Evolutionary conservation across 768 basidiomycete genomes (phyloP).

Genomic region (Lactarius tabidus): DNA sequence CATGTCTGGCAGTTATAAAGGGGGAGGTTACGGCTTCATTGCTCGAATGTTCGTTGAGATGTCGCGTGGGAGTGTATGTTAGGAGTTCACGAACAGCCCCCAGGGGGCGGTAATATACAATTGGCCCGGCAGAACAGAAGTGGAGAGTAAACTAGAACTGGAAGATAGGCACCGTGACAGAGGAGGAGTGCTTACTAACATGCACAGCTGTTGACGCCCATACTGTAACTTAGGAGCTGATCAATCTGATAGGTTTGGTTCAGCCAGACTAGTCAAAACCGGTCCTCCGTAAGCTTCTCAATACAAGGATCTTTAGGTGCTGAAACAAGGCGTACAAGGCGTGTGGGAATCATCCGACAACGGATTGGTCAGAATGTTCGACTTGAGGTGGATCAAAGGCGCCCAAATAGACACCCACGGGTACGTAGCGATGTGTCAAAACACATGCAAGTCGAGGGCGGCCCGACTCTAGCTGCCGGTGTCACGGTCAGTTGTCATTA

Average conservation of each 20-base stretch:
- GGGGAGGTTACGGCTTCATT: background rate
- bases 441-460: background rate
- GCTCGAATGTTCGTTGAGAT: background rate
- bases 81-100: background rate
- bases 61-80: background rate
- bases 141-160: background rate
- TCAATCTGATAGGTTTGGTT: background rate
- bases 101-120: background rate
- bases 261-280: background rate
- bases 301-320: background rate
- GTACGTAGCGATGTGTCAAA: background rate
- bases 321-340: background rate
- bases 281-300: background rate
- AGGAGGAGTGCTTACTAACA: background rate
- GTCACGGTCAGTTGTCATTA: conserved; percentile 8
- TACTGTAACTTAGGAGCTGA: background rate
- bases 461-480: background rate
- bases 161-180: background rate
- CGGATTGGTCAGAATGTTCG: background rate
- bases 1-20: background rate
- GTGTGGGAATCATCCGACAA: background rate
- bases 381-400: background rate
- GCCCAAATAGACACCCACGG: background rate
- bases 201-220: background rate
- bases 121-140: background rate